Conservation (phyloP, 2,329 filamentous ascomycete genomes). For the Grosmannia huntii region DNA sequence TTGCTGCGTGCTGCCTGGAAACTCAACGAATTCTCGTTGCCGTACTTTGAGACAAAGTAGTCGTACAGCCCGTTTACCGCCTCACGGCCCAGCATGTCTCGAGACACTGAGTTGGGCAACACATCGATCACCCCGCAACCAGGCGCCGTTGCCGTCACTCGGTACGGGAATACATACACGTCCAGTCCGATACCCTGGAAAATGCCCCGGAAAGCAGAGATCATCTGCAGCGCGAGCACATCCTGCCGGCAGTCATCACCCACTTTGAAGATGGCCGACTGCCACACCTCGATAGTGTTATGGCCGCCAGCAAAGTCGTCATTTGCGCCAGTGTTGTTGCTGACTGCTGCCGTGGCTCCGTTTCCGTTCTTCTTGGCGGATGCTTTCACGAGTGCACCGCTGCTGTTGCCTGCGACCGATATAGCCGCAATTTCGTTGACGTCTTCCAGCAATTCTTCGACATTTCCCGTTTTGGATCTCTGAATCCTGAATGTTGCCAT, state of each 20-base stretch:
- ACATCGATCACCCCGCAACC: slow-evolving; percentile 98
- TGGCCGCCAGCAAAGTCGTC: slow-evolving; percentile 16
- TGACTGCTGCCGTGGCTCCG: background rate
- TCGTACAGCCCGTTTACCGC: slow-evolving; percentile 97
- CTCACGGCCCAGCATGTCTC: slow-evolving; percentile 96
- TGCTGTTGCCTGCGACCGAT: background rate
- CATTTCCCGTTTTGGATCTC: slow-evolving; percentile 47
- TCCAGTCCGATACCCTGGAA: slow-evolving; percentile 92
- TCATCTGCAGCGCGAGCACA: slow-evolving; percentile 92
- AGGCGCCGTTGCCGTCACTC: slow-evolving; percentile 91
- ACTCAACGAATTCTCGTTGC: slow-evolving; percentile 83
- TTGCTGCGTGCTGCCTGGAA: slow-evolving; percentile 95
- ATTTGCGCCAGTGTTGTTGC: background rate
- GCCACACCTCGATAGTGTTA: slow-evolving; percentile 85
- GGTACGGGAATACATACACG: slow-evolving; percentile 93
- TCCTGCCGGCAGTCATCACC: slow-evolving; percentile 98
- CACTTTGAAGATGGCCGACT: slow-evolving; percentile 99
- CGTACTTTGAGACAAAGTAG: slow-evolving; percentile 96
- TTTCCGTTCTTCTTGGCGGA: slow-evolving; percentile 21
- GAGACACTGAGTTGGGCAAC: slow-evolving; percentile 90
- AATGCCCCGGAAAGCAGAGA: slow-evolving; percentile 91
- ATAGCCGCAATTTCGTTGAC: slow-evolving; percentile 19
- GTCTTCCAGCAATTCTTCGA: background rate
- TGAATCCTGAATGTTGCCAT: slow-evolving; percentile 98
- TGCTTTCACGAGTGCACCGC: slow-evolving; percentile 5